Conservation (phyloP, 148 eudicot species). For the Camellia sinensis region DNA sequence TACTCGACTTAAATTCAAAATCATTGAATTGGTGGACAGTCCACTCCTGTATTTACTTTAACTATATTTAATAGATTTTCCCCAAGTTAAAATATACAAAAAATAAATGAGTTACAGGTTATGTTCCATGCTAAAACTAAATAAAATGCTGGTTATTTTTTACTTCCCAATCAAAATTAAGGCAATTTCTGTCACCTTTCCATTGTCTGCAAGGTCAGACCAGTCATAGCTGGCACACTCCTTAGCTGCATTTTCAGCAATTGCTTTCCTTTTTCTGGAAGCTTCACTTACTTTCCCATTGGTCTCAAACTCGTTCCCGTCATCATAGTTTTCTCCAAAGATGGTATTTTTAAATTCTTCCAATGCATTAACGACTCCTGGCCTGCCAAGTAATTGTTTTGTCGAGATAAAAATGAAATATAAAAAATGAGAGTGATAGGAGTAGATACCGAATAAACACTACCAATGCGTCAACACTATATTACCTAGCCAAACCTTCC, state of each 20-base stretch:
- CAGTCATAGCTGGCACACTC: constrained; percentile 68
- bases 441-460: not conserved
- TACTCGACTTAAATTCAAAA: not conserved
- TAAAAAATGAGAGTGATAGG: not conserved
- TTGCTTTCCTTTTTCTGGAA: constrained; percentile 73
- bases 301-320: constrained; percentile 20
- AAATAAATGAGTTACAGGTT: too few relatives aligned
- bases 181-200: constrained; percentile 48
- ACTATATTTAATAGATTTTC: not conserved
- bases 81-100: not conserved
- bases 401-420: not conserved
- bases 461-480: not conserved
- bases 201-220: constrained; percentile 84
- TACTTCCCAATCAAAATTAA: too few relatives aligned
- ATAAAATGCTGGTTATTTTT: too few relatives aligned
- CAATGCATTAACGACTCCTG: constrained; percentile 67
- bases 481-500: constrained; percentile 86
- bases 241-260: constrained; percentile 56
- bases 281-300: constrained; percentile 40
- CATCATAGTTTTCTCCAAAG: constrained; percentile 67
- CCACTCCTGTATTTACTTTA: not conserved
- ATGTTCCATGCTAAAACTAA: too few relatives aligned
- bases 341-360: constrained; percentile 83
- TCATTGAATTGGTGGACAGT: not conserved
- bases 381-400: constrained; percentile 38